A percentile compares a stretch with the other conserved stretches of the same genome.
phyloP scores from a whole-genome alignment of 1,284 basidiomycete genomes.

The Vanrija sp. region DNA sequence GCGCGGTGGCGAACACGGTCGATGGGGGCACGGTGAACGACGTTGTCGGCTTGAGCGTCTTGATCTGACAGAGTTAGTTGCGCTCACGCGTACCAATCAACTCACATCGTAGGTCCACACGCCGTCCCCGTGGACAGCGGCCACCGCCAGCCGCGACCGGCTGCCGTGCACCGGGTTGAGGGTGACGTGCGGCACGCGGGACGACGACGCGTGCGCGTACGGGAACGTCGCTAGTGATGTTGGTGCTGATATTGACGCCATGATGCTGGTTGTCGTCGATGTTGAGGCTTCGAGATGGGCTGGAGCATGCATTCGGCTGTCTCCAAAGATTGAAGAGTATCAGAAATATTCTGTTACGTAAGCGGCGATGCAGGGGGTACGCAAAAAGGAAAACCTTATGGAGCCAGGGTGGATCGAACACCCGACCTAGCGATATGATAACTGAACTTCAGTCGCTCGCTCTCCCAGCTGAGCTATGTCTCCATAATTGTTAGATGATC shows the following conservation, averaged over 20 bases:
- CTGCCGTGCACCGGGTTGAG: constrained; percentile 38
- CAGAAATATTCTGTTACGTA: not conserved
- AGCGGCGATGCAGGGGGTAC: not conserved
- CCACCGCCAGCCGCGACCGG: constrained; percentile 34
- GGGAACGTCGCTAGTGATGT: constrained; percentile 41
- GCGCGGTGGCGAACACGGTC: constrained; percentile 36
- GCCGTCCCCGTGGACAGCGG: constrained; percentile 48
- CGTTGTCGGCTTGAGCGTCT: constrained; percentile 40
- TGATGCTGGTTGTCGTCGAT: constrained; percentile 5
- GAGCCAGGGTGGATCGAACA: constrained; percentile 11
- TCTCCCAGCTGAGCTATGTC: constrained; percentile 12
- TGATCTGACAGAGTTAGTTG: constrained; percentile 26
- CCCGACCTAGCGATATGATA: constrained; percentile 8
- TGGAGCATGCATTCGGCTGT: not conserved
- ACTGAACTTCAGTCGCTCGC: constrained; percentile 8
- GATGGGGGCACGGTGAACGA: constrained; percentile 47
- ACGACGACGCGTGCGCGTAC: constrained; percentile 36
- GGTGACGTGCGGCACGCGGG: constrained; percentile 34
- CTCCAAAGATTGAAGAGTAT: not conserved
- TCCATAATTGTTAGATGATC: not conserved
- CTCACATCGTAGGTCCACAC: constrained; percentile 50
- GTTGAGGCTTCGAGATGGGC: not conserved
- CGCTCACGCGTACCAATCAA: not conserved
- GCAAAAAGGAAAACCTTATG: not conserved
- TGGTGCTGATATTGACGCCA: constrained; percentile 41